Conservation (phyloP, 2,329 filamentous ascomycete genomes). For the Fusarium mangiferae region DNA sequence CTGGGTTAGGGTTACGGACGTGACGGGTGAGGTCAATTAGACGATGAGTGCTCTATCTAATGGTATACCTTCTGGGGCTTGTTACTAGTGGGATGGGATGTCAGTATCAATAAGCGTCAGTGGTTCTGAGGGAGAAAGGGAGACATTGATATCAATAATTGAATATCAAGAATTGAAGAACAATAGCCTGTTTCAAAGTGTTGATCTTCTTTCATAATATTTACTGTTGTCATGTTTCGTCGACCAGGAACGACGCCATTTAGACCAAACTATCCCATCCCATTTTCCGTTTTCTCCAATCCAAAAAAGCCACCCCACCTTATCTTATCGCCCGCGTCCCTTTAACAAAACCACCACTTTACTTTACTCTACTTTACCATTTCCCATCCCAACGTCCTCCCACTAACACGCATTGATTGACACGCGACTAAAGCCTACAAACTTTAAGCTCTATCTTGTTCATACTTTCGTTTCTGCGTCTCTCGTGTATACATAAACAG, state of each 20-base stretch:
- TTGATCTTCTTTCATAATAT: background rate
- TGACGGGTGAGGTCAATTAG: constrained; percentile 5
- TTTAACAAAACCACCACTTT: constrained; percentile 32
- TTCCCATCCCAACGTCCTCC: constrained; percentile 21
- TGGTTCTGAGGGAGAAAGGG: background rate
- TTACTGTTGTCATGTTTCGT: constrained; percentile 26
- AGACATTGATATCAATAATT: background rate
- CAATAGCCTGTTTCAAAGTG: background rate
- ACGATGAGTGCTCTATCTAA: background rate
- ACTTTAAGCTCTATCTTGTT: background rate
- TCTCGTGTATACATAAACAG: background rate
- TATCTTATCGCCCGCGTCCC: constrained; percentile 36
- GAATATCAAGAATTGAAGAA: background rate
- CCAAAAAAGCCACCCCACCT: constrained; percentile 16
- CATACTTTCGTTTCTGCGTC: background rate
- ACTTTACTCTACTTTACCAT: background rate
- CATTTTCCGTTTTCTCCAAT: background rate
- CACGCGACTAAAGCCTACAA: constrained; percentile 6
- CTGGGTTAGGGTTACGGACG: constrained; percentile 25
- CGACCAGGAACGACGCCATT: constrained; percentile 19
- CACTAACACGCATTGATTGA: constrained; percentile 24
- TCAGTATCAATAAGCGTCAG: background rate
- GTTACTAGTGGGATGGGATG: background rate
- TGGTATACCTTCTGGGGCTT: background rate
- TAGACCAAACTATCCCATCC: background rate